Percentiles rank a stretch among this genome's conserved stretches.
Evolutionary conservation across 2,329 filamentous ascomycete species (phyloP).

Genomic region (Aureobasidium musti): DNA sequence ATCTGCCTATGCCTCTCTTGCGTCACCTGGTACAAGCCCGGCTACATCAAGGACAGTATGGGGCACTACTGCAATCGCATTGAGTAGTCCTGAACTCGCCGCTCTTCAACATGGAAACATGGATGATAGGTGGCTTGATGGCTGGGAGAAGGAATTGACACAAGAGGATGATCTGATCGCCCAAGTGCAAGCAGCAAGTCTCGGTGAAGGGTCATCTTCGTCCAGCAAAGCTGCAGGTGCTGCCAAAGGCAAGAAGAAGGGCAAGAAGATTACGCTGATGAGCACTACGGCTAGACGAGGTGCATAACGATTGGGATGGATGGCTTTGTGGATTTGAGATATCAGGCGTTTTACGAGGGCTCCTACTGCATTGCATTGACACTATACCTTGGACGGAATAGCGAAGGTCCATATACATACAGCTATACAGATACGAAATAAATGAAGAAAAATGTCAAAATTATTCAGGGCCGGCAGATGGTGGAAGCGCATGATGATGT

Average conservation of each 20-base stretch:
- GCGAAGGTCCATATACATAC: constrained; percentile 17
- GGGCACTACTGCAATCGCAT: constrained; percentile 73
- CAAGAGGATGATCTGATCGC: constrained; percentile 62
- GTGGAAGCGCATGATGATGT: constrained; percentile 6
- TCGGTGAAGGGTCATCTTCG: constrained; percentile 32
- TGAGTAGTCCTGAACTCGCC: constrained; percentile 59
- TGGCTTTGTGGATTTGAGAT: background rate
- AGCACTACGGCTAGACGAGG: constrained; percentile 63
- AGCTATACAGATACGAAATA: constrained; percentile 20
- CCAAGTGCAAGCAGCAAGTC: constrained; percentile 47
- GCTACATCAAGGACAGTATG: constrained; percentile 78
- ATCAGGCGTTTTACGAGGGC: constrained; percentile 9
- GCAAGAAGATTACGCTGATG: constrained; percentile 69
- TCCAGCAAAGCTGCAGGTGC: constrained; percentile 37
- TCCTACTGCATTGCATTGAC: constrained; percentile 11
- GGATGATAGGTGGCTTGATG: constrained; percentile 85
- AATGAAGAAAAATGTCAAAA: background rate
- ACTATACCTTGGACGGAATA: constrained; percentile 23
- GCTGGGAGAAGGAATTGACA: constrained; percentile 75
- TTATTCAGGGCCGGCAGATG: background rate
- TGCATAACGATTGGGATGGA: constrained; percentile 44
- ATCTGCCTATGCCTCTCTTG: constrained; percentile 66
- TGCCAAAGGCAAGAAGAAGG: constrained; percentile 62
- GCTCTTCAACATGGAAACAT: constrained; percentile 47
- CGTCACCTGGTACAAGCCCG: constrained; percentile 79